Base-by-base conservation (phyloP, 495 filamentous ascomycete species). In the Aspergillus coremiiformis region DNA sequence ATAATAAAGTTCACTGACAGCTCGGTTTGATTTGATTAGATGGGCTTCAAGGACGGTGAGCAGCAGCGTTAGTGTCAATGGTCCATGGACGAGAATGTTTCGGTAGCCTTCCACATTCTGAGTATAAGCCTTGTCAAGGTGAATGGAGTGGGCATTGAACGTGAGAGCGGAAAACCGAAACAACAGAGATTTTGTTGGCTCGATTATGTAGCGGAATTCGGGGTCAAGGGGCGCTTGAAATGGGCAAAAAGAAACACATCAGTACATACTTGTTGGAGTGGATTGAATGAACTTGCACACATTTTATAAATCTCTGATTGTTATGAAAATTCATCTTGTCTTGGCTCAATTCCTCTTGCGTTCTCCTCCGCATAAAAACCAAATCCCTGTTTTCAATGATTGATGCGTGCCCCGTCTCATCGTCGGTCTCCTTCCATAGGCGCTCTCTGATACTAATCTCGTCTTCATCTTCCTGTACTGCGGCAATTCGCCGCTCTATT, bases 91-190 rank as follows among this genome's bases (percentile, higher is more conserved):
- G 11, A 97, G 76, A 21, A 88, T 71, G 46, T 83, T 78, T 11
- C 74, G 77, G 63, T 92, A 82, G 7, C 86, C 87, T 66, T 97
- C 92, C 2, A 80, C 68, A 24, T 80, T 70, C 17, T 76, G 77
- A 19, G 82, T 82, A 68, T 89, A 95, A 14, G 71, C 51, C 4
- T 74, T 78, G 63, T 95, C 87, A n/a, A 93, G 75, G 59, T 95
- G 90, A 51, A 95, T 94, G 5, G 75, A 70, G 62, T 95, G 90
- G 5, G 88, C 86, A 65, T 95, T 95, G 76, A 86, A 89, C 5
- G 84, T 89, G 15, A 95, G 76, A 0, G 87, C 87, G 24, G 83
- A 88, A 69, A 86, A 95, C n/a, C 87, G 82, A 67, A 90, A 92
- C 24, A 95, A 78, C 0, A 95, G 73, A 20, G 76, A 69, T 4